These are phyloP conservation scores for Sporothrix globosa DNA, from an alignment of 2,329 filamentous ascomycete species.

Conservation along the genomic window DNA sequence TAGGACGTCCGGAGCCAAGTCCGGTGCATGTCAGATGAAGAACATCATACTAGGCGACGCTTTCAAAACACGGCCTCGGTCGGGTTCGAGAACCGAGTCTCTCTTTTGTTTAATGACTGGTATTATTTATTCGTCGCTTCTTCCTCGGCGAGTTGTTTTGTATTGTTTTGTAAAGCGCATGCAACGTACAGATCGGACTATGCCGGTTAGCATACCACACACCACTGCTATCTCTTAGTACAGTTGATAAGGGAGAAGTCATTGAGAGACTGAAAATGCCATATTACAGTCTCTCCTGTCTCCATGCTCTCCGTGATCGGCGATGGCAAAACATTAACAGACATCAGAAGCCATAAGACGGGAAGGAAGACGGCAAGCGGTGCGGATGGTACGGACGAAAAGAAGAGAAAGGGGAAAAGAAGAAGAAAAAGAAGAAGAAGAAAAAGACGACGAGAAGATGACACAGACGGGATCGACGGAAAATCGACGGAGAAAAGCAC, in stretches of 20 bases:
- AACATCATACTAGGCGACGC: conserved; percentile 15
- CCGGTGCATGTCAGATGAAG: conserved; percentile 3
- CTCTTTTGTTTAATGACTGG: not conserved
- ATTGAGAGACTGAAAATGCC: not conserved
- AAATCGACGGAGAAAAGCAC: conserved; percentile 7
- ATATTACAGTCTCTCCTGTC: not conserved
- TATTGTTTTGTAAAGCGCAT: not conserved
- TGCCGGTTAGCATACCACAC: not conserved
- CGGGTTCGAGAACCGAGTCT: conserved; percentile 5
- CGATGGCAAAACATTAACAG: not conserved
- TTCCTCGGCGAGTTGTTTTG: conserved; percentile 5
- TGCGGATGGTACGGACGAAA: conserved; percentile 18
- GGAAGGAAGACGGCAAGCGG: conserved; percentile 5
- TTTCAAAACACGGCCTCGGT: not conserved
- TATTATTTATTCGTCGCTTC: too few species aligned
- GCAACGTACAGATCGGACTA: not conserved
- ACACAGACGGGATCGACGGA: conserved; percentile 26
- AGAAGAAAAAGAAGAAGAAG: not conserved
- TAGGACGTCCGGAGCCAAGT: conserved; percentile 17
- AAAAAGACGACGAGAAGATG: conserved; percentile 8
- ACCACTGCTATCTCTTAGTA: not conserved
- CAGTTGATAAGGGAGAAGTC: not conserved
- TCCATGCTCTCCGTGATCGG: conserved; percentile 8
- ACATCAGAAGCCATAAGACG: conserved; percentile 5
- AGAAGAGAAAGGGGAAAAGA: not conserved